phyloP scores from a whole-genome alignment of 1,284 basidiomycete genomes.

The Acaromyces ingoldii region DNA sequence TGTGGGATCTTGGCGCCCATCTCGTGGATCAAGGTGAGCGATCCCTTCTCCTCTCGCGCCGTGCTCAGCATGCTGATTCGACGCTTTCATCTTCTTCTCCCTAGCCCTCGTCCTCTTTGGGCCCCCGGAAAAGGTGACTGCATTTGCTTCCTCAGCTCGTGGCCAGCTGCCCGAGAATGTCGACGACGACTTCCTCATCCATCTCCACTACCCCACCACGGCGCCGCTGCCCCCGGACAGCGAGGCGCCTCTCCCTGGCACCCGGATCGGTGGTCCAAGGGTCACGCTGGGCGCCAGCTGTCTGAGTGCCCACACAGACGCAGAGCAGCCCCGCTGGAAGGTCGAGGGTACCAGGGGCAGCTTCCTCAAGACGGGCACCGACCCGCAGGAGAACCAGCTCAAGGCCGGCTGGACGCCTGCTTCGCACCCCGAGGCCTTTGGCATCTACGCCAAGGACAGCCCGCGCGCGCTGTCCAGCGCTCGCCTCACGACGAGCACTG shows the following conservation, averaged over 20 bases:
- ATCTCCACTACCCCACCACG: slow-evolving; percentile 31
- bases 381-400: slow-evolving; percentile 49
- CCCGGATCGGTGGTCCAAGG: slow-evolving; percentile 32
- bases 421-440: slow-evolving; percentile 31
- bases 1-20: slow-evolving; percentile 47
- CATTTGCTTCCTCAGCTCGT: slow-evolving; percentile 36
- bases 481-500: slow-evolving; percentile 30
- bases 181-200: slow-evolving; percentile 48
- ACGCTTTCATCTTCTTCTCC: background rate
- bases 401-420: slow-evolving; percentile 41
- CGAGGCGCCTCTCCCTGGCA: slow-evolving; percentile 24
- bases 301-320: slow-evolving; percentile 38
- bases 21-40: slow-evolving; percentile 42
- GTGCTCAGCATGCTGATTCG: background rate
- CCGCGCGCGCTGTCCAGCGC: slow-evolving; percentile 30
- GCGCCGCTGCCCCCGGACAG: slow-evolving; percentile 30
- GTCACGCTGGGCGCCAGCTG: slow-evolving; percentile 38
- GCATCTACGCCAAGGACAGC: slow-evolving; percentile 26
- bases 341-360: slow-evolving; percentile 39
- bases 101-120: slow-evolving; percentile 42
- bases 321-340: slow-evolving; percentile 40
- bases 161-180: slow-evolving; percentile 29
- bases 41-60: background rate
- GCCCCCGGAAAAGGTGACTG: slow-evolving; percentile 35
- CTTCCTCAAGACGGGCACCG: slow-evolving; percentile 43